phyloP scores from a whole-genome alignment of 306 rosid genomes.

The Astragalus glycyphyllos region DNA sequence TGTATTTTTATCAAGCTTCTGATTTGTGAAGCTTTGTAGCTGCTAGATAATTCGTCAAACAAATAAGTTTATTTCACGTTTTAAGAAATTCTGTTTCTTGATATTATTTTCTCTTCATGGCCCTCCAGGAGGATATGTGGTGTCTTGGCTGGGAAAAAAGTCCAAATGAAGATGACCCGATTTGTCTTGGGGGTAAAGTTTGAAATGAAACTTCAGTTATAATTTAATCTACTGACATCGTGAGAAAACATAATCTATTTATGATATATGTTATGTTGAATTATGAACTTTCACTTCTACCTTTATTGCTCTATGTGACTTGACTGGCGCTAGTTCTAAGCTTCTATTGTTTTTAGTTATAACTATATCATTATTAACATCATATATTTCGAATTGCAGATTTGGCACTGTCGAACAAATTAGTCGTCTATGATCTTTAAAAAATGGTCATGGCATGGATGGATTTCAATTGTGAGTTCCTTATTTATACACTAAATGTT shows the following conservation, averaged over 20 bases:
- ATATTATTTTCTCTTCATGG: constrained; percentile 34
- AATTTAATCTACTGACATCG: constrained; percentile 19
- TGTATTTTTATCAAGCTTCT: constrained; percentile 16
- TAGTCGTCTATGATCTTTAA: constrained; percentile 71
- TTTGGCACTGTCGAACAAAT: constrained; percentile 73
- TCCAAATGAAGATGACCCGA: too few relatives aligned
- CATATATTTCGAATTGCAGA: constrained; percentile 59
- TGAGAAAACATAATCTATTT: neutral
- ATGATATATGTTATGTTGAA: constrained; percentile 3
- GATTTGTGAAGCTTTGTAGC: constrained; percentile 27
- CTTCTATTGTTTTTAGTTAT: constrained; percentile 30
- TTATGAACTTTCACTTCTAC: constrained; percentile 1
- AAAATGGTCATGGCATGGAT: constrained; percentile 73
- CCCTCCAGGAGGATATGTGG: constrained; percentile 47
- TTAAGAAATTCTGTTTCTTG: constrained; percentile 13
- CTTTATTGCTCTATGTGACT: neutral
- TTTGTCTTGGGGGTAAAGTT: constrained; percentile 76
- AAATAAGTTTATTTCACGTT: constrained; percentile 3
- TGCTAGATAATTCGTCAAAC: constrained; percentile 9
- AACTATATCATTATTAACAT: constrained; percentile 28
- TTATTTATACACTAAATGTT: constrained; percentile 6
- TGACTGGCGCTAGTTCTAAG: neutral
- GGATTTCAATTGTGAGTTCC: constrained; percentile 72
- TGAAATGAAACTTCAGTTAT: constrained; percentile 20
- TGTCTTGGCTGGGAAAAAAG: constrained; percentile 72